Evolutionary conservation across 257 asterid genomes (phyloP).

Genomic region (Nicotiana otophora): DNA sequence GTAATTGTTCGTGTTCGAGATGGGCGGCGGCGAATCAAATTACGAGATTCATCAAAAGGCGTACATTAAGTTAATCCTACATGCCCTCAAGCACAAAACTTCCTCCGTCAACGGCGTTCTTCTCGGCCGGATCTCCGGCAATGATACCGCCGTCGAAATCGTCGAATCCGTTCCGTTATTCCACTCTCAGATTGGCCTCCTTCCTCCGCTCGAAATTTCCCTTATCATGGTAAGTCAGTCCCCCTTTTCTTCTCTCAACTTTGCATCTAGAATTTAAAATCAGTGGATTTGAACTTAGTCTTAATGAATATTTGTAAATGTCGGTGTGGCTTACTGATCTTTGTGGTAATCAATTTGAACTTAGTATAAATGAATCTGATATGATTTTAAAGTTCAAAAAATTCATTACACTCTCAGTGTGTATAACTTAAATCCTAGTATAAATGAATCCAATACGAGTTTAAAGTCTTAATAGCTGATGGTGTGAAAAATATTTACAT

Average conservation of each 20-base stretch:
- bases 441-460: too few species aligned
- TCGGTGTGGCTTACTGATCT: too few species aligned
- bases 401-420: too few species aligned
- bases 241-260: not conserved
- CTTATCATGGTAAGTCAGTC: conserved; percentile 62
- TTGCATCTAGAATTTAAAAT: not conserved
- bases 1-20: not conserved
- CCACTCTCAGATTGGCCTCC: conserved; percentile 90
- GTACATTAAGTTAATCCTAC: conserved; percentile 87
- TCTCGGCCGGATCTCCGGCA: conserved; percentile 64
- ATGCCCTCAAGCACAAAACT: conserved; percentile 78
- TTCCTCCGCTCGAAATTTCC: conserved; percentile 89
- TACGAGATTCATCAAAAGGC: conserved; percentile 89
- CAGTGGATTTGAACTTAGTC: too few species aligned
- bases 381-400: too few species aligned
- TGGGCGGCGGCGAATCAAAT: conserved; percentile 48
- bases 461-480: too few species aligned
- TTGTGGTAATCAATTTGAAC: too few species aligned
- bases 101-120: conserved; percentile 87
- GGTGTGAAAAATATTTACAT: too few species aligned
- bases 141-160: conserved; percentile 50
- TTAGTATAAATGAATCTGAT: too few species aligned
- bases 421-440: too few species aligned
- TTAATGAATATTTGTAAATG: too few species aligned
- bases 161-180: conserved; percentile 86